phyloP scores from a whole-genome alignment of 176 grass and related monocot genomes.

The Paspalum notatum region DNA sequence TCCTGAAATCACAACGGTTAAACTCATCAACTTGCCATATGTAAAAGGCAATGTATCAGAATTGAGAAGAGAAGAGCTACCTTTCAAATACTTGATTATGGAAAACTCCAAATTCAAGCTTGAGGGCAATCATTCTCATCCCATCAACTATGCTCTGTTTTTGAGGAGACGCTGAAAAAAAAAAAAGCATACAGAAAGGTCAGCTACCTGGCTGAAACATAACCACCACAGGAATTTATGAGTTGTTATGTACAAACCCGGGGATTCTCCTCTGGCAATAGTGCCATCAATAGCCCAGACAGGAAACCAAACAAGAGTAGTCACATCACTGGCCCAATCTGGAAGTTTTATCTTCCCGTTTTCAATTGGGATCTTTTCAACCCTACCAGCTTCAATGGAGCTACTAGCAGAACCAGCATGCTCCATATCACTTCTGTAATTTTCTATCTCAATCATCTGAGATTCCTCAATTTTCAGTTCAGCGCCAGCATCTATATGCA shows the following conservation, averaged over 20 bases:
- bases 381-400: constrained; percentile 40
- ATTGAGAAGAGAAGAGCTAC: constrained; percentile 40
- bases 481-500: constrained; percentile 93
- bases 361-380: constrained; percentile 72
- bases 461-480: constrained; percentile 89
- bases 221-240: constrained; percentile 24
- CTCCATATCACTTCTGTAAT: constrained; percentile 44
- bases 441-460: constrained; percentile 90
- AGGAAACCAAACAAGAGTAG: constrained; percentile 94
- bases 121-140: constrained; percentile 99
- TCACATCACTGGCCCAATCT: constrained; percentile 86
- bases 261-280: constrained; percentile 76
- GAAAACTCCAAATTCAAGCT: constrained; percentile 99
- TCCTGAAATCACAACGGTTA: constrained; percentile 62
- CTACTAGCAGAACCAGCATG: constrained; percentile 27
- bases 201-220: constrained; percentile 11
- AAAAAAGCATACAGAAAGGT: constrained; percentile 22
- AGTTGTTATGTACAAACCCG: constrained; percentile 64
- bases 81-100: constrained; percentile 99
- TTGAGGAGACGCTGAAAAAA: constrained; percentile 71
- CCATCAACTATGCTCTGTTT: constrained; percentile 91
- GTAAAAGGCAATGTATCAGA: constrained; percentile 11
- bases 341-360: constrained; percentile 87
- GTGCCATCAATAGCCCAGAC: constrained; percentile 88
- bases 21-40: constrained; percentile 14